Evolutionary conservation across 345 rosid genomes (phyloP), one percentile per base, ranked within the genome.

Genomic region (Microthlaspi erraticum): DNA sequence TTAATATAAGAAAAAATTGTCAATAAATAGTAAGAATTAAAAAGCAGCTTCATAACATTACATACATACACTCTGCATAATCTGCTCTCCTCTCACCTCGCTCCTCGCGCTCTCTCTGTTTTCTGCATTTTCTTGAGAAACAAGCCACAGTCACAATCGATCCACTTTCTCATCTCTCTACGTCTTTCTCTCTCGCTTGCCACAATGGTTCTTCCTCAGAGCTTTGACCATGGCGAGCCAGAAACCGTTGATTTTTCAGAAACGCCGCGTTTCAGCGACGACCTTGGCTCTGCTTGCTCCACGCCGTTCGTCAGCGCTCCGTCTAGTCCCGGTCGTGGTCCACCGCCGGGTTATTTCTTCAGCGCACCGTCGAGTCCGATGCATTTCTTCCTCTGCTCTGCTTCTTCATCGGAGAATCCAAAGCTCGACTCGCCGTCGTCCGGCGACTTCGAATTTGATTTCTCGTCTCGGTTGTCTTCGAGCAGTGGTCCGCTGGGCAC

Each of bases 291-390:
- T 2, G 73, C 83, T 65, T 91, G 95, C 72, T 94, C 99, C n/a
- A 86, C 99, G 12, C 99, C 99, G 9, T 94, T 86, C 73, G 99
- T 91, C 11, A 89, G 96, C 54, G 99, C 97, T 19, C 99, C 99
- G 20, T 94, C 99, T 0, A 91, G 96, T 75, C 99, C 99, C 19
- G 92, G 93, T 34, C 88, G 93, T 20, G 83, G 38, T 43, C 78
- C 49, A 72, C 73, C 58, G 3, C 83, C 83, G 0, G 89, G 97
- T 14, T 94, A 86, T 69, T 94, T 79, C 75, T 91, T 87, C 81
- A 94, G 99, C 60, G 93, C 95, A 18, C 99, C 99, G 0, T 86
- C 97, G 0, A 91, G 97, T 65, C 99, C 99, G 9, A 94, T 89
- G 93, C 97, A 94, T 69, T 94, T 88, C 73, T 79, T 87, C 16